phyloP scores from a whole-genome alignment of 257 asterid species.

The Nicotiana undulata region DNA sequence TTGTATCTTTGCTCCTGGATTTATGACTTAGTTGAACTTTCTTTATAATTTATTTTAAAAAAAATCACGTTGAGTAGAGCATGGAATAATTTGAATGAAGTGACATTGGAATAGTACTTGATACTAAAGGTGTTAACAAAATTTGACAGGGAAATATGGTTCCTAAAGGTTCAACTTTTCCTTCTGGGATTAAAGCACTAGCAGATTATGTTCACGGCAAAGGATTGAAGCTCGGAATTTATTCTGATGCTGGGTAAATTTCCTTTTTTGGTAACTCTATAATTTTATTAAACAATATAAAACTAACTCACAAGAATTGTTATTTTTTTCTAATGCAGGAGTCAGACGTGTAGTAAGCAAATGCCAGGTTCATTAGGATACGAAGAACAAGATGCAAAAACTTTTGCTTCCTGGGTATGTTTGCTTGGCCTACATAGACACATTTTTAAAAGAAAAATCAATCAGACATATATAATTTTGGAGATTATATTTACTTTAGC shows the following conservation, averaged over 20 bases:
- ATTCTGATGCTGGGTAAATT: constrained; percentile 80
- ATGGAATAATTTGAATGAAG: neutral
- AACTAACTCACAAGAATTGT: neutral
- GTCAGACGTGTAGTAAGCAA: constrained; percentile 55
- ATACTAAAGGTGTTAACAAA: neutral
- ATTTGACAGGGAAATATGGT: constrained; percentile 56
- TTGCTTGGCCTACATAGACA: neutral
- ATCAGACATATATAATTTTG: too few species aligned
- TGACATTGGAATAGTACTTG: too few species aligned
- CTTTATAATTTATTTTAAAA: too few species aligned
- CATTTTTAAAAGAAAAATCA: neutral
- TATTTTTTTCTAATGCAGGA: constrained; percentile 25
- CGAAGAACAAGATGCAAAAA: constrained; percentile 84
- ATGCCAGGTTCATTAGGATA: constrained; percentile 89
- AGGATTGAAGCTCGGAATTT: constrained; percentile 81
- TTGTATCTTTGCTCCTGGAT: too few species aligned
- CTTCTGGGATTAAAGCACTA: constrained; percentile 82
- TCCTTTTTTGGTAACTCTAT: neutral
- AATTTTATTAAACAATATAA: too few species aligned
- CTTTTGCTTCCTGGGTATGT: constrained; percentile 86
- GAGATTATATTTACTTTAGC: neutral
- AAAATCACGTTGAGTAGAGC: neutral
- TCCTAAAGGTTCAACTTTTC: constrained; percentile 60
- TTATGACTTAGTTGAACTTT: too few species aligned
- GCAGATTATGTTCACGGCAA: constrained; percentile 84